These are phyloP conservation scores for Pterocarpus macrocarpus DNA, from an alignment of 306 rosid species.

Conservation along the genomic window DNA sequence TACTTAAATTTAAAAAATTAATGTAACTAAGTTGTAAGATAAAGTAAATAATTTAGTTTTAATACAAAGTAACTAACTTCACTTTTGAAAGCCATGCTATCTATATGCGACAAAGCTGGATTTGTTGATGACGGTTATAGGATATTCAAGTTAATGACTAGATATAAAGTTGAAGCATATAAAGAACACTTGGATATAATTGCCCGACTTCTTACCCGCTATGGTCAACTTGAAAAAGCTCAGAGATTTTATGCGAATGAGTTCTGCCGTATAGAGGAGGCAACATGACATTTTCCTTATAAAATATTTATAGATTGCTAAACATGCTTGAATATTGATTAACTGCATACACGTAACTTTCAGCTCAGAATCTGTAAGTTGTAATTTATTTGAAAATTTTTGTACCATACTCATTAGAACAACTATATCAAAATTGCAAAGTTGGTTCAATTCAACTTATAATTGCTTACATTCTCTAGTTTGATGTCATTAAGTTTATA, in stretches of 20 bases:
- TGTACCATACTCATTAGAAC: background rate
- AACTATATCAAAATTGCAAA: background rate
- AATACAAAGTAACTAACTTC: slow-evolving; percentile 20
- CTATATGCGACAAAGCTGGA: slow-evolving; percentile 74
- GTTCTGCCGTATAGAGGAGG: slow-evolving; percentile 54
- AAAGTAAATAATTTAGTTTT: too few relatives aligned
- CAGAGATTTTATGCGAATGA: slow-evolving; percentile 57
- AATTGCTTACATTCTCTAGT: background rate
- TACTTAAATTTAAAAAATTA: too few relatives aligned
- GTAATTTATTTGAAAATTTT: slow-evolving; percentile 6
- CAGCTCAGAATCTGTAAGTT: background rate
- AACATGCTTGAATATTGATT: slow-evolving; percentile 18
- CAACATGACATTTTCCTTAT: slow-evolving; percentile 26
- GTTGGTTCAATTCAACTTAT: background rate
- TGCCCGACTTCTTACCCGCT: slow-evolving; percentile 65
- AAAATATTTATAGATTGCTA: slow-evolving; percentile 25
- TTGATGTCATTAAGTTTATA: background rate
- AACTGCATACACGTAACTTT: slow-evolving; percentile 26
- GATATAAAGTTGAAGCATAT: slow-evolving; percentile 62
- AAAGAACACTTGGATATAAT: slow-evolving; percentile 63
- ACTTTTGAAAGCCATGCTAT: slow-evolving; percentile 72
- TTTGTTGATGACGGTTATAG: slow-evolving; percentile 67
- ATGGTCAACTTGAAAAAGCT: slow-evolving; percentile 70
- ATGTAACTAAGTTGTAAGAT: too few relatives aligned
- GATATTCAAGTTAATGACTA: slow-evolving; percentile 68